A percentile compares a stretch with the other conserved stretches of the same genome.
These are phyloP conservation scores for Dioszegia aurantiaca DNA, from an alignment of 768 basidiomycete genomes.

Conservation along the genomic window DNA sequence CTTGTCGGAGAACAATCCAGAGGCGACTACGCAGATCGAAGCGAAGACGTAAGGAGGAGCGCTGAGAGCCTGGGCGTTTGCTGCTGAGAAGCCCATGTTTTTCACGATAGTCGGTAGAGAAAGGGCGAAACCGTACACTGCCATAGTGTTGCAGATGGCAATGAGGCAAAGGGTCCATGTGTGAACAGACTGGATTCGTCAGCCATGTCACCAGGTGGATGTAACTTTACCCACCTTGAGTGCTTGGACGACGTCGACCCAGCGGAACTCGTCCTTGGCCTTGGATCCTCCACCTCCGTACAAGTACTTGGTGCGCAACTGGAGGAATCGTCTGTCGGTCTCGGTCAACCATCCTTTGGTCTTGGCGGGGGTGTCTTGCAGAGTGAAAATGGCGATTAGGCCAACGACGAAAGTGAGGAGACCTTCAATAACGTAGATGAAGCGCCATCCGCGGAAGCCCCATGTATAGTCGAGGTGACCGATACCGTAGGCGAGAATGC, in stretches of 20 bases:
- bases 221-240: slow-evolving; percentile 29
- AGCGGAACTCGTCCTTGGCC: slow-evolving; percentile 18
- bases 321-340: slow-evolving; percentile 30
- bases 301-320: slow-evolving; percentile 25
- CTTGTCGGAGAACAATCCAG: slow-evolving; percentile 22
- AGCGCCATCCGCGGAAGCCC: slow-evolving; percentile 34
- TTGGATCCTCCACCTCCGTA: slow-evolving; percentile 23
- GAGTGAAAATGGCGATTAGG: slow-evolving; percentile 19
- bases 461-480: slow-evolving; percentile 21
- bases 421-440: slow-evolving; percentile 38
- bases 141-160: slow-evolving; percentile 32
- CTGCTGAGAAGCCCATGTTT: slow-evolving; percentile 41
- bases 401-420: slow-evolving; percentile 26
- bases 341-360: slow-evolving; percentile 27
- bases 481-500: slow-evolving; percentile 27
- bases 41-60: slow-evolving; percentile 44
- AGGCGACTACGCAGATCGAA: slow-evolving; percentile 30
- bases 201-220: background rate
- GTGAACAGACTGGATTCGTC: slow-evolving; percentile 22
- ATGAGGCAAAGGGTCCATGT: slow-evolving; percentile 32
- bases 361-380: slow-evolving; percentile 29
- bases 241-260: slow-evolving; percentile 18
- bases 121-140: slow-evolving; percentile 39
- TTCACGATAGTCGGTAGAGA: slow-evolving; percentile 38
- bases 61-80: slow-evolving; percentile 32